Evolutionary conservation across 805 yeast species (phyloP), one percentile per base, ranked within the genome.

Genomic region (Pichia californica): DNA sequence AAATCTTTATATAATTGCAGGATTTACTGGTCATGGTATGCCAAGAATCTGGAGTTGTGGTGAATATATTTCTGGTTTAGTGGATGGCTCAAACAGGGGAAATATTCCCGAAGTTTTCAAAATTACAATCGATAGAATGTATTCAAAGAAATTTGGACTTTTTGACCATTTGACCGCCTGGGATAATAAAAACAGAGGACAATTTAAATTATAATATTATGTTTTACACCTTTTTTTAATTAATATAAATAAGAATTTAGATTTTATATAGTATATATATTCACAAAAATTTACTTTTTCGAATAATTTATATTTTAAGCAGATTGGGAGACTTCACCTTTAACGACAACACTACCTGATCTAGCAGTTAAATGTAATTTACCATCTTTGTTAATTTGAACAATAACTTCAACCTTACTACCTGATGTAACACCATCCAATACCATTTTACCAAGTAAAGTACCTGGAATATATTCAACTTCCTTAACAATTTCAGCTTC

Each of bases 401-500:
- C 68, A 43, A 75, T 71, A 43, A 82, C 71, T 66, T 85, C 96
- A 53, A 89, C 73, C 57, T 78, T 75, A 45, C 76, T 64, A 52
- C 79, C 80, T 41, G 76, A 74, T 57, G 76, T 72, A 55, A 79
- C 81, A 54, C 79, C 87, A 63, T 81, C 77, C 49, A 89, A 70
- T 40, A 82, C 83, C 53, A 88, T 70, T 61, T 85, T 86, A 51
- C 88, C 95, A 56, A 93, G 73, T 56, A 78, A 74, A 41, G 77
- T 73, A 51, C 88, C 87, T 50, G 88, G 77, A 58, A 76, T 76
- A 71, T 79, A 80, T 36, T 79, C 80, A 52, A 83, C 83, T 69
- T 79, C 85, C 67, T 79, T 82, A 51, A 78, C 69, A 60, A 87
- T 73, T 66, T 89, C 96, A 52, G 96, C 96, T 70, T 89, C 97